Percentiles rank a stretch among this genome's conserved stretches.
Evolutionary conservation across 208 protist species (phyloP).

Genomic region (Acanthamoeba polyphaga): DNA sequence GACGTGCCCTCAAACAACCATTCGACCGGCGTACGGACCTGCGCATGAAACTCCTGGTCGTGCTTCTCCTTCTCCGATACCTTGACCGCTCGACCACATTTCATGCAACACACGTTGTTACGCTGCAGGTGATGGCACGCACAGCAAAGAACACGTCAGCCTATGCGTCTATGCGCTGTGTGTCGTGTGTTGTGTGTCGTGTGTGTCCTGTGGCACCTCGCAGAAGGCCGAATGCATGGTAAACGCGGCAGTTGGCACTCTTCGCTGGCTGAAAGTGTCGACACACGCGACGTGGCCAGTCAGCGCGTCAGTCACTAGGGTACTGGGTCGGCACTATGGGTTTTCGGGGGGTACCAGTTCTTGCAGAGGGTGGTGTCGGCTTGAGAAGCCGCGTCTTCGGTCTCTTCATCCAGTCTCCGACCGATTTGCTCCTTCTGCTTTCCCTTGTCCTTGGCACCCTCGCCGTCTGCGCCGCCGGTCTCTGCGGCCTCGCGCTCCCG

Average conservation of each 20-base stretch:
- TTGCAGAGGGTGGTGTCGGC: slow-evolving; percentile 9
- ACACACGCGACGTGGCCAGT: too few species aligned
- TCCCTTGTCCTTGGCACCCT: neutral
- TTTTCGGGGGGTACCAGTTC: neutral
- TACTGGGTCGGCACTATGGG: too few species aligned
- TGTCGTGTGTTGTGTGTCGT: neutral
- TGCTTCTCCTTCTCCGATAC: slow-evolving; percentile 30
- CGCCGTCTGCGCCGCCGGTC: neutral
- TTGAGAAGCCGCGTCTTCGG: neutral
- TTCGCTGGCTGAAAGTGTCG: neutral
- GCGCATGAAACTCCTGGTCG: slow-evolving; percentile 59
- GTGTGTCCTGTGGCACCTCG: neutral
- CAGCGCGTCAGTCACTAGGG: neutral
- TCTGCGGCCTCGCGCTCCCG: neutral
- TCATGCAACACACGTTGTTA: slow-evolving; percentile 51
- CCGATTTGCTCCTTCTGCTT: neutral
- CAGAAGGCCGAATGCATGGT: slow-evolving; percentile 63
- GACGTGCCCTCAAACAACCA: neutral
- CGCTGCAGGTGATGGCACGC: neutral
- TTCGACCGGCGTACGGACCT: neutral
- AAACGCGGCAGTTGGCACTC: slow-evolving; percentile 31
- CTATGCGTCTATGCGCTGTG: neutral
- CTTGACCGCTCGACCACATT: slow-evolving; percentile 31
- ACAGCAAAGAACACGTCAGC: neutral
- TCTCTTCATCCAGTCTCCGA: neutral